phyloP scores from a whole-genome alignment of 75 land plant species.

The Pinus taeda region DNA sequence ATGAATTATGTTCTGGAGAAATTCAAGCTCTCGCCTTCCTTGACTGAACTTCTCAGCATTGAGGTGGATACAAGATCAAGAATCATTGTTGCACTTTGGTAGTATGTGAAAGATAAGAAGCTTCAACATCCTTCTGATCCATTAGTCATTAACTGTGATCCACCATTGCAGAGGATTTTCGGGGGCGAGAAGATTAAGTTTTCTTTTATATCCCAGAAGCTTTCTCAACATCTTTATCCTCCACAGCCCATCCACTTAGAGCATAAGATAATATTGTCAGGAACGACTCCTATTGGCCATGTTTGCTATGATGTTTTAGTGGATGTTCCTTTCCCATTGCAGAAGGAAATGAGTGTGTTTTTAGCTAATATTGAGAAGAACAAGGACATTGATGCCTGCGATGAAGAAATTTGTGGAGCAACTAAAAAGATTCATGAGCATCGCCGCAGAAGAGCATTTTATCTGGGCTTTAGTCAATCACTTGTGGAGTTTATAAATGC shows the following conservation, averaged over 20 bases:
- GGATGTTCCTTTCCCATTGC: slow-evolving; percentile 92
- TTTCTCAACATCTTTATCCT: slow-evolving; percentile 74
- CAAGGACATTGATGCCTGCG: slow-evolving; percentile 89
- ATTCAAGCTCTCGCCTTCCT: slow-evolving; percentile 78
- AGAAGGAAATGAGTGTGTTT: slow-evolving; percentile 78
- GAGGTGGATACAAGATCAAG: slow-evolving; percentile 93
- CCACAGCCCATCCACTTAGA: slow-evolving; percentile 92
- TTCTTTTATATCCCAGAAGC: slow-evolving; percentile 70
- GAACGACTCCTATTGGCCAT: slow-evolving; percentile 64
- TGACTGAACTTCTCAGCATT: slow-evolving; percentile 85
- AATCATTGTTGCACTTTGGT: slow-evolving; percentile 93
- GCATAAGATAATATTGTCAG: slow-evolving; percentile 83
- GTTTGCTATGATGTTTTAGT: slow-evolving; percentile 96
- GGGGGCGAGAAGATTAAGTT: slow-evolving; percentile 84
- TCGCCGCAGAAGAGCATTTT: slow-evolving; percentile 89
- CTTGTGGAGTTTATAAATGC: slow-evolving; percentile 98
- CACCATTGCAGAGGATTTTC: slow-evolving; percentile 74
- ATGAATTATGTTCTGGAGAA: slow-evolving; percentile 95
- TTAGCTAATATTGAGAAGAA: slow-evolving; percentile 86
- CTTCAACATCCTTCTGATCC: slow-evolving; percentile 84
- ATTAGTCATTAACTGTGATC: slow-evolving; percentile 76
- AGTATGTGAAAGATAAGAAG: slow-evolving; percentile 93
- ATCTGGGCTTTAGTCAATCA: slow-evolving; percentile 96
- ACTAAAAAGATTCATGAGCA: slow-evolving; percentile 98
- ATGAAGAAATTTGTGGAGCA: slow-evolving; percentile 75